Evolutionary conservation across 805 yeast genomes (phyloP).

Genomic region (Yarrowia sp.): DNA sequence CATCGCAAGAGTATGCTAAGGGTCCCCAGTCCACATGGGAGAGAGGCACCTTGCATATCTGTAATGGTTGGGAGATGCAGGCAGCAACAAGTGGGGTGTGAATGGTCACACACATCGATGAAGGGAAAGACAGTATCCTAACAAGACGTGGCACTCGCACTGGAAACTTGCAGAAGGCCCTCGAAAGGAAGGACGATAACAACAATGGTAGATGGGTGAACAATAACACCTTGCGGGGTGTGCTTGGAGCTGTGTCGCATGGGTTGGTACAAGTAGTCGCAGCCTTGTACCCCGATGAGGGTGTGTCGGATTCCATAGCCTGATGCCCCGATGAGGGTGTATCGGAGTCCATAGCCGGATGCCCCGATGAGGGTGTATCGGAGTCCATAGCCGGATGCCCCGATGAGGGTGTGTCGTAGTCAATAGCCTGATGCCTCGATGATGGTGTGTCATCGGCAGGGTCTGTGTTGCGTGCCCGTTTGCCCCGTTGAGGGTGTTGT

Average conservation of each 20-base stretch:
- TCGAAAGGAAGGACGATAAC: neutral
- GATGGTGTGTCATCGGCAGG: neutral
- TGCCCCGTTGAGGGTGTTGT: too few relatives aligned
- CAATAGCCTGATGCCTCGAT: neutral
- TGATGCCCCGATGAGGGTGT: neutral
- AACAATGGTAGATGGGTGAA: neutral
- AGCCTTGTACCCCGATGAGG: neutral
- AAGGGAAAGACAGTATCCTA: neutral
- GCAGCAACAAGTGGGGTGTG: conserved; percentile 1
- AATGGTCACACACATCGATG: neutral
- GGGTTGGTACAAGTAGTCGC: neutral
- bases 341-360: neutral
- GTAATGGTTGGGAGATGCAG: neutral
- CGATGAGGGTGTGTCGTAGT: neutral
- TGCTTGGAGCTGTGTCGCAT: neutral
- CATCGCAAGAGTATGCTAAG: neutral
- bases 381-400: neutral
- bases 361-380: neutral
- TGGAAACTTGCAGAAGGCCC: neutral
- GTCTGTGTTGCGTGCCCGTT: too few relatives aligned
- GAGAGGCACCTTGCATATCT: neutral
- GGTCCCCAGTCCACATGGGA: neutral
- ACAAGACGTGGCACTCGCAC: neutral
- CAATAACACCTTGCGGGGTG: neutral
- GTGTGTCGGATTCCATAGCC: neutral